These are phyloP conservation scores for Aspergillus fijiensis DNA, from an alignment of 2,329 filamentous ascomycete species.

Conservation along the genomic window DNA sequence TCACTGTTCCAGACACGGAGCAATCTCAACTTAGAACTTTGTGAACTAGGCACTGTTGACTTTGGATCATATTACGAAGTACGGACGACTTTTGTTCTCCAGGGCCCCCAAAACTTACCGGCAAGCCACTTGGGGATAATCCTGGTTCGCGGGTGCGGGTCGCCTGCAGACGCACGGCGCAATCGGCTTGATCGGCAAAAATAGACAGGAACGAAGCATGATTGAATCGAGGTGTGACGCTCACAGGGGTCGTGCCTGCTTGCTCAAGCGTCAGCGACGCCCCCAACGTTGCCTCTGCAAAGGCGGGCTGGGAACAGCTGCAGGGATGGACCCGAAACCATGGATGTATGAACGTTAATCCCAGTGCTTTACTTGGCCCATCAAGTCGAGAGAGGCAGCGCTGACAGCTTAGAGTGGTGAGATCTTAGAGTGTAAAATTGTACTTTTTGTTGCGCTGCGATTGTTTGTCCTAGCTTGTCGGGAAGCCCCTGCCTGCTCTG, in stretches of 20 bases:
- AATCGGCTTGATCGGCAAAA: slow-evolving; percentile 16
- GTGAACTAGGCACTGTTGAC: background rate
- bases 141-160: slow-evolving; percentile 24
- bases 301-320: background rate
- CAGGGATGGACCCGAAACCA: background rate
- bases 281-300: background rate
- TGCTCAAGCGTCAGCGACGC: background rate
- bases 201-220: slow-evolving; percentile 1
- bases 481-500: slow-evolving; percentile 10
- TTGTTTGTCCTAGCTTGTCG: slow-evolving; percentile 8
- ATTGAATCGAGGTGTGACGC: slow-evolving; percentile 3
- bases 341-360: background rate
- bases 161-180: slow-evolving; percentile 19
- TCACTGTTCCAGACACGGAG: background rate
- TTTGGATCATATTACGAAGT: background rate
- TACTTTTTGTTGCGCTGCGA: background rate
- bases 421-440: background rate
- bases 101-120: background rate
- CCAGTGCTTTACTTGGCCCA: background rate
- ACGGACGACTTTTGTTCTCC: background rate
- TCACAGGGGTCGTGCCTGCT: background rate
- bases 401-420: background rate
- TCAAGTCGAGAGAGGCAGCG: background rate
- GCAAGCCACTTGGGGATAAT: slow-evolving; percentile 15
- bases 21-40: background rate